A percentile compares a stretch with the other conserved stretches of the same genome.
phyloP scores from a whole-genome alignment of 2,329 filamentous ascomycete species.

The Tolypocladium amazonense region DNA sequence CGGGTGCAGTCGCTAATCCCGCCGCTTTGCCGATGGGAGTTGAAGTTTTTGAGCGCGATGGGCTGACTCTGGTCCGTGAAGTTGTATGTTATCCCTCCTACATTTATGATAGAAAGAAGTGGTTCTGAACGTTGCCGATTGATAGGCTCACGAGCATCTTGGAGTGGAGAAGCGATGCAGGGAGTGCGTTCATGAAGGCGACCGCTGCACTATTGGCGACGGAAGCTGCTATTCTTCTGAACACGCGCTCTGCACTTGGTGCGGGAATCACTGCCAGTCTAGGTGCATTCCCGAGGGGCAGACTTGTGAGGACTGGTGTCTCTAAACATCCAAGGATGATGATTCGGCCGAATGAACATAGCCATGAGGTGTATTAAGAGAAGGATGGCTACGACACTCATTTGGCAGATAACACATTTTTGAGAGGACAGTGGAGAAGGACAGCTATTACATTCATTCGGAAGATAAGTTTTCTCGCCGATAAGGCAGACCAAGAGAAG shows the following conservation, averaged over 20 bases:
- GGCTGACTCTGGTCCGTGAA: neutral
- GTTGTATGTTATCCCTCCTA: neutral
- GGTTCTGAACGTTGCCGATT: neutral
- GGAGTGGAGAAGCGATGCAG: neutral
- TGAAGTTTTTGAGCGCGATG: neutral
- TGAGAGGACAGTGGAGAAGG: neutral
- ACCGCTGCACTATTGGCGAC: neutral
- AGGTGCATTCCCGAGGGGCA: neutral
- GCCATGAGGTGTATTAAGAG: no score
- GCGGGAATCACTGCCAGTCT: neutral
- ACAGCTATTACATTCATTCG: no score
- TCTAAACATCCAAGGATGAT: neutral
- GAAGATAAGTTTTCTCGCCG: no score
- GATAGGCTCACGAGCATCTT: neutral
- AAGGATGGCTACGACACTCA: neutral
- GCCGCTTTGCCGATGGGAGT: neutral
- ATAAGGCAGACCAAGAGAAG: no score
- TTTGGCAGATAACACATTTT: no score
- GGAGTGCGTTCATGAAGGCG: neutral
- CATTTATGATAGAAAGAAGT: neutral
- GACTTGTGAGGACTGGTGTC: neutral
- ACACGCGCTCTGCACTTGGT: neutral
- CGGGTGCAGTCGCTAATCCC: neutral
- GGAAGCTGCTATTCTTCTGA: neutral
- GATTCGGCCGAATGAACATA: no score